Evolutionary conservation across 805 yeast species (phyloP), one percentile per base, ranked within the genome.

Genomic region (Spencermartinsiella europaea): DNA sequence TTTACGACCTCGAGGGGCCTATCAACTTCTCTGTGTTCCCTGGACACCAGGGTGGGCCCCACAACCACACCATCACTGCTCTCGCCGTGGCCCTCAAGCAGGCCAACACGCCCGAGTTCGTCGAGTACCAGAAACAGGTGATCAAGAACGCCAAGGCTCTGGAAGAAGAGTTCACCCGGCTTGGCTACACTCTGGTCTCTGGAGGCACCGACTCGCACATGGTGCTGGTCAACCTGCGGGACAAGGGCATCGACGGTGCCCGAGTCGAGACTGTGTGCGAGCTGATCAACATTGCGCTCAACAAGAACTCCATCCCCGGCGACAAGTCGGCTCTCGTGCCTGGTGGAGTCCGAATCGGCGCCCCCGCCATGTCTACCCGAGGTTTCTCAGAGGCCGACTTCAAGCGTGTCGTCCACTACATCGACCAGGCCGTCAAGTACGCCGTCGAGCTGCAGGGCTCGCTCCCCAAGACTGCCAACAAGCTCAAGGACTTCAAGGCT

Each of bases 1-100:
- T 75, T 49, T 93, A 90, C 70, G 97, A 93, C 61, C 80, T 93
- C 68, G 98, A 93, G 72, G 83, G 80, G 70, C 87, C 87, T 67
- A 90, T 93, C 72, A 93, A 93, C 78, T 93, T 93, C 70, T 89
- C 97, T 7, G 99, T 93, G 46, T 93, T 93, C 91, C 99, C 99
- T 62, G 99, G 96, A 58, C 99, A 93, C 72, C 99, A 93, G 76
- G 99, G 99, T 76, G 99, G 99, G 67, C 99, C 99, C 61, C 98
- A 93, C 74, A 93, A 93, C 77, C 99, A 93, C 74, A 93, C 99
- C 57, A 93, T 93, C 66, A 84, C 97, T 58, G 99, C 98, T 31
- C 74, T 93, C 62, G 97, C 98, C 15, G 93, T 90, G 54, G 98
- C 99, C 44, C 80, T 93, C 67, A 89, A 89, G 68, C 99, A 93